These are phyloP conservation scores for Solanum sitiens DNA, from an alignment of 257 asterid species.

Conservation along the genomic window DNA sequence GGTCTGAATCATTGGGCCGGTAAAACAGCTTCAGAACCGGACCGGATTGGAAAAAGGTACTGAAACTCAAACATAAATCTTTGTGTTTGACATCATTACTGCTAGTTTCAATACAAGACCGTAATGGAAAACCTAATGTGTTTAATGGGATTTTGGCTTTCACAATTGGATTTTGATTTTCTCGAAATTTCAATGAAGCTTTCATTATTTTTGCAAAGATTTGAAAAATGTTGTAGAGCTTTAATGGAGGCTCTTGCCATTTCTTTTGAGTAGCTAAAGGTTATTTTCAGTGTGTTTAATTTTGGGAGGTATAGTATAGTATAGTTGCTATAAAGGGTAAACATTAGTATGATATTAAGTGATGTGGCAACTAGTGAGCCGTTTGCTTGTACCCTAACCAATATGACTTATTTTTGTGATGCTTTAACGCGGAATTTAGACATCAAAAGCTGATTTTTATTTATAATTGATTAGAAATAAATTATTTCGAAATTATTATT, in stretches of 20 bases:
- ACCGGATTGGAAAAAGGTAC: not conserved
- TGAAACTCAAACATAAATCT: not conserved
- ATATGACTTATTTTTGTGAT: too few species aligned
- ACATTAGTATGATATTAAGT: not conserved
- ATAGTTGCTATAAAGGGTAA: not conserved
- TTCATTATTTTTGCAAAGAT: not conserved
- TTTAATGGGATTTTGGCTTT: slow-evolving; percentile 1
- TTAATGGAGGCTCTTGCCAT: not conserved
- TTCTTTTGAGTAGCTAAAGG: not conserved
- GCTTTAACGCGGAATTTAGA: too few species aligned
- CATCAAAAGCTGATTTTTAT: too few species aligned
- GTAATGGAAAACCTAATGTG: not conserved
- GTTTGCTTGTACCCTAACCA: not conserved
- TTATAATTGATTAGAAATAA: too few species aligned
- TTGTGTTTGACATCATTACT: not conserved
- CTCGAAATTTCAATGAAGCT: not conserved
- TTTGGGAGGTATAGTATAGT: not conserved
- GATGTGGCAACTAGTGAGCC: not conserved
- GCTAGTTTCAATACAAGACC: not conserved
- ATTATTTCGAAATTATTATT: too few species aligned
- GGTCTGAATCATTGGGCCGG: not conserved
- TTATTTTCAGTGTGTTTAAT: not conserved
- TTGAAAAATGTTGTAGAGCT: not conserved
- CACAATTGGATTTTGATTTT: slow-evolving; percentile 1
- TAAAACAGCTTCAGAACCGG: not conserved